Conservation (phyloP, 2,329 filamentous ascomycete species). For the Exutisphaerella laricina region DNA sequence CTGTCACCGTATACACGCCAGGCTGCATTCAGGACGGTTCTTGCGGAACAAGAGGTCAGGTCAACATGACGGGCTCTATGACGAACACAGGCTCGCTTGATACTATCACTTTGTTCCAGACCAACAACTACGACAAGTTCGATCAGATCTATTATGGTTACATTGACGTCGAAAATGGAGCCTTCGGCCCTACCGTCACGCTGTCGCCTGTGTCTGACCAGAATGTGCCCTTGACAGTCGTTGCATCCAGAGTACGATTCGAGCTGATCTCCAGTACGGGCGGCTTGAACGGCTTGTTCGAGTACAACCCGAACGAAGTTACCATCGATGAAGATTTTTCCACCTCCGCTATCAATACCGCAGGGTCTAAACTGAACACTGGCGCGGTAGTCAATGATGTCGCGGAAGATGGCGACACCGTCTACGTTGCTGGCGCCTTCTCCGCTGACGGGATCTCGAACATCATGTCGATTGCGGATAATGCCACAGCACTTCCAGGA, state of each 20-base stretch:
- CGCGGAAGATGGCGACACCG: slow-evolving; percentile 54
- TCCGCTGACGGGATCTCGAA: slow-evolving; percentile 62
- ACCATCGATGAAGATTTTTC: slow-evolving; percentile 60
- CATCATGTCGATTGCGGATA: slow-evolving; percentile 67
- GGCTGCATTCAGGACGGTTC: slow-evolving; percentile 77
- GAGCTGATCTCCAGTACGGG: slow-evolving; percentile 66
- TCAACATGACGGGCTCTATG: slow-evolving; percentile 74
- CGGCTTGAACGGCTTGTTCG: slow-evolving; percentile 83
- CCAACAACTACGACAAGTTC: slow-evolving; percentile 95
- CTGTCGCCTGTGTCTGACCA: slow-evolving; percentile 65
- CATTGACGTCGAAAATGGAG: slow-evolving; percentile 66
- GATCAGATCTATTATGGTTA: slow-evolving; percentile 84
- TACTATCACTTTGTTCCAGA: slow-evolving; percentile 69
- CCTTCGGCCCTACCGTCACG: slow-evolving; percentile 76
- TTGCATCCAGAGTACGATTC: slow-evolving; percentile 86
- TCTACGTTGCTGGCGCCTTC: slow-evolving; percentile 82
- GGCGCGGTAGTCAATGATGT: slow-evolving; percentile 67
- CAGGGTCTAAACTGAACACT: slow-evolving; percentile 63
- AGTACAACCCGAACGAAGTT: slow-evolving; percentile 66
- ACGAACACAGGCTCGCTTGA: slow-evolving; percentile 45
- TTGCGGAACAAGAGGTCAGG: slow-evolving; percentile 69
- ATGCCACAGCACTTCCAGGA: slow-evolving; percentile 56
- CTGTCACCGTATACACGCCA: slow-evolving; percentile 84
- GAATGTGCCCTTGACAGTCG: slow-evolving; percentile 63
- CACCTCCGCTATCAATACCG: slow-evolving; percentile 68